Conservation (phyloP, 352 stramenopile species). For the Phytophthora brassicae region DNA sequence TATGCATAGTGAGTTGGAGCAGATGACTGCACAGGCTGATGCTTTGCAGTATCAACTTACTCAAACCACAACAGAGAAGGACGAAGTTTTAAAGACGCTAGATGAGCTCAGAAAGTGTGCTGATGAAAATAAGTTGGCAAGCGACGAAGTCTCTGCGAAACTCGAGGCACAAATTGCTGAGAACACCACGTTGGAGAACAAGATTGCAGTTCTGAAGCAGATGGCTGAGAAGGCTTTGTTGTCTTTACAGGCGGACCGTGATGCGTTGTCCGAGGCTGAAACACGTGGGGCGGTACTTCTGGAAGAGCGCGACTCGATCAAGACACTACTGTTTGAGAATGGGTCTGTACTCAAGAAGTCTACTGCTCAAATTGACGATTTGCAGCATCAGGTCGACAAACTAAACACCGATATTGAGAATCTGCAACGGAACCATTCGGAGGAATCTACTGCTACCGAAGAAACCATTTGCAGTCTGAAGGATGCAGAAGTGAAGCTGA, state of each 20-base stretch:
- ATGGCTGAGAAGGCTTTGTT: constrained; percentile 40
- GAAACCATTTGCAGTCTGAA: constrained; percentile 23
- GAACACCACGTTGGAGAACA: constrained; percentile 35
- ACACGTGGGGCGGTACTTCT: constrained; percentile 18
- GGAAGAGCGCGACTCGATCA: constrained; percentile 28
- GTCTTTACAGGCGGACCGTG: constrained; percentile 26
- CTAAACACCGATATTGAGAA: constrained; percentile 22
- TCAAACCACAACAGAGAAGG: constrained; percentile 24
- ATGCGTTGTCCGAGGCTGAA: constrained; percentile 29
- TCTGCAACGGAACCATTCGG: constrained; percentile 2
- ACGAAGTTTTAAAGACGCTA: constrained; percentile 12
- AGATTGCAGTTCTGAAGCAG: constrained; percentile 30
- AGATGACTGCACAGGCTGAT: constrained; percentile 18
- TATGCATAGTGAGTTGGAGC: constrained; percentile 31
- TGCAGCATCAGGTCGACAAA: constrained; percentile 29
- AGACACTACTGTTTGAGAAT: constrained; percentile 20
- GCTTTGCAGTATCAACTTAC: constrained; percentile 24
- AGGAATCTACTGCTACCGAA: constrained; percentile 17
- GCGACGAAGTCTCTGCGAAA: constrained; percentile 18
- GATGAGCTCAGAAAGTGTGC: constrained; percentile 14
- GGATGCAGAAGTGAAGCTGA: constrained; percentile 14
- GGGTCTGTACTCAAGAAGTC: constrained; percentile 16
- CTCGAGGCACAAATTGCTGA: constrained; percentile 27
- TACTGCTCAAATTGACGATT: constrained; percentile 11
- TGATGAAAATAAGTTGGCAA: constrained; percentile 27